Evolutionary conservation across 345 rosid genomes (phyloP), one percentile per base, ranked within the genome.

Genomic region (Eucalyptus curtisii): DNA sequence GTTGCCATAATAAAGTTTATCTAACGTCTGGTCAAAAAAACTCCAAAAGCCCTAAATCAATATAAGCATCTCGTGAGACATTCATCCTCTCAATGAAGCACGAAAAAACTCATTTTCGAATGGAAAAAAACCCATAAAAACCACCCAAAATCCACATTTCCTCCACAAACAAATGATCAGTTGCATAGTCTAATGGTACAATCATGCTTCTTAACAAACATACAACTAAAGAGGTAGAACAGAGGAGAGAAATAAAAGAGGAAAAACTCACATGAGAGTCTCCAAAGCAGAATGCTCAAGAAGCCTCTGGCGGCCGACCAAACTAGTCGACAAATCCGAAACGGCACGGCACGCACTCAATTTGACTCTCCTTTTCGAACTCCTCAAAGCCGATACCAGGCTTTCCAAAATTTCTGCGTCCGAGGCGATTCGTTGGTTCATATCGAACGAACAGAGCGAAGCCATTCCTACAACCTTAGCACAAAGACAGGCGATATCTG

Each of bases 291-390:
- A 93, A 84, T 89, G 90, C 57, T 92, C 89, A 68, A 95, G 89
- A 40, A 94, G 61, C 25, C 91, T 90, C 44, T 88, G 90, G 86
- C 93, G 89, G 71, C 94, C 97, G n/a, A 89, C 33, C 42, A 80
- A 91, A 88, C 94, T 91, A 24, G 94, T 90, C 50, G 92, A 94
- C 88, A 94, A 88, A 92, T 95, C 97, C 92, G 92, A 89, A 64
- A 95, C 68, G 49, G 93, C 92, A 88, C 90, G 86, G 85, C 95
- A 93, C 30, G 92, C 95, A 82, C 92, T 93, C 86, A 85, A 17
- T 57, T 86, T 92, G 90, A 82, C 61, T 86, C 88, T 88, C 84
- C 33, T 52, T n/a, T 20, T 47, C 47, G 66, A 86, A 86, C 88
- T 85, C 66, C 87, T 89, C 89, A 49, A 93, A 10, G 90, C 89